Evolutionary conservation across 192 early-diverging fungal genomes (phyloP), one percentile per base, ranked within the genome.

Genomic region (Coemansia sp.): DNA sequence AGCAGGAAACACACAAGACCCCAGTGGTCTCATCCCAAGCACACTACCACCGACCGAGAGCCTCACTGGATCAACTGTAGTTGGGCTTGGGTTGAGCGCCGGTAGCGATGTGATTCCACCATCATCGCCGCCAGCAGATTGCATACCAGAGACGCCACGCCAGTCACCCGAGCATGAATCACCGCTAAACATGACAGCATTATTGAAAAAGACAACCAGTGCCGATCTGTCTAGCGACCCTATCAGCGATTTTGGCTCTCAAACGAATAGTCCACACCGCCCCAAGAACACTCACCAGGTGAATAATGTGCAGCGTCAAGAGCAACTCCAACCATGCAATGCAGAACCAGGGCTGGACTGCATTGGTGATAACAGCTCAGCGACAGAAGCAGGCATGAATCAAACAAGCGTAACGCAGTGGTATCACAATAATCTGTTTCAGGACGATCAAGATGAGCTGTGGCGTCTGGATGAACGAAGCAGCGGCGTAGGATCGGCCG

Each of bases 231-330:
- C 62, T 2, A 68, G 69, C 68, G 77, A 80, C 10, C 77, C 77
- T 22, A 80, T 80, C 25, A 58, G 55, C 47, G 77, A 80, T 54
- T 80, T 74, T n/a, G 32, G 56, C 30, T 53, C 77, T 19, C 68
- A 55, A 12, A 26, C 50, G 16, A 27, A n/a, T 48, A 67, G 64
- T 26, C 60, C 69, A 8, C 23, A 8, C 7, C 7, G 5, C 7
- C 32, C 4, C 22, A 30, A 21, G 31, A 34, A 6, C 56, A n/a
- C 18, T 7, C 9, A 9, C 34, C 16, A 26, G 25, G 34, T 27
- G 4, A 30, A 7, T 34, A 34, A 14, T 25, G 49, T 19, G 24
- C 49, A 51, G 21, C 21, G 10, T 9, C 34, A 38, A 7, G 34
- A 9, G 34, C 34, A 38, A 9, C 6, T 12, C 8, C 34, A 38